A percentile compares a stretch with the other conserved stretches of the same genome.
phyloP scores from a whole-genome alignment of 2,329 filamentous ascomycete genomes.

The Lizonia empirigonia region DNA sequence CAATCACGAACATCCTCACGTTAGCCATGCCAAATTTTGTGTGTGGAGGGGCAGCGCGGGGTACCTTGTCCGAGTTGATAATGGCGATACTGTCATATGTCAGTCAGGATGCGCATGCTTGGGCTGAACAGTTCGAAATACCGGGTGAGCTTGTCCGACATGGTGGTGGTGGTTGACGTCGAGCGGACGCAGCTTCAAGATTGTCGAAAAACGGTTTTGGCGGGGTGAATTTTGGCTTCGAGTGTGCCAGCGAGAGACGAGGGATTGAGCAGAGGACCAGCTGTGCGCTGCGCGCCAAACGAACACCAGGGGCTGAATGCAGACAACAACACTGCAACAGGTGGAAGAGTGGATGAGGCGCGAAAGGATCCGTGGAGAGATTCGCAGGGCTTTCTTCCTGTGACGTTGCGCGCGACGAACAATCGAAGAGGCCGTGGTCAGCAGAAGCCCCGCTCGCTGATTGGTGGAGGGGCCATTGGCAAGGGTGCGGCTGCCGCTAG shows the following conservation, averaged over 20 bases:
- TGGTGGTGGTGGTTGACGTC: constrained; percentile 49
- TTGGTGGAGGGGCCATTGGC: constrained; percentile 27
- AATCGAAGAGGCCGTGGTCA: constrained; percentile 23
- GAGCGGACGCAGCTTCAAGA: constrained; percentile 15
- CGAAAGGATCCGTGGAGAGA: constrained; percentile 14
- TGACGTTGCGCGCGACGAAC: constrained; percentile 28
- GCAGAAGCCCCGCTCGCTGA: constrained; percentile 23
- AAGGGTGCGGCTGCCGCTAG: constrained; percentile 7
- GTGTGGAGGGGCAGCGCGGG: constrained; percentile 50
- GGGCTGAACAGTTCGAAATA: constrained; percentile 54
- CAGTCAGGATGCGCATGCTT: constrained; percentile 16
- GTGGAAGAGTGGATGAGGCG: constrained; percentile 14
- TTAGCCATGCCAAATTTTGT: constrained; percentile 42
- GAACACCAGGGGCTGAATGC: constrained; percentile 4
- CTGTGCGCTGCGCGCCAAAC: constrained; percentile 7
- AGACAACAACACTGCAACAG: constrained; percentile 9
- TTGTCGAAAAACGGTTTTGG: constrained; percentile 20
- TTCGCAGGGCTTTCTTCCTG: constrained; percentile 12
- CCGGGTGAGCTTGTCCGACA: constrained; percentile 96
- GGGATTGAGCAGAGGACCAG: background rate
- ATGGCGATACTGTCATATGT: constrained; percentile 77
- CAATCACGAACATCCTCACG: constrained; percentile 51
- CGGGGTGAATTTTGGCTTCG: constrained; percentile 26
- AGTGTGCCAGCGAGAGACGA: constrained; percentile 21
- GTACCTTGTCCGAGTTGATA: constrained; percentile 96